phyloP scores from a whole-genome alignment of 108 stramenopile species.

The Aureococcus anophagefferens region DNA sequence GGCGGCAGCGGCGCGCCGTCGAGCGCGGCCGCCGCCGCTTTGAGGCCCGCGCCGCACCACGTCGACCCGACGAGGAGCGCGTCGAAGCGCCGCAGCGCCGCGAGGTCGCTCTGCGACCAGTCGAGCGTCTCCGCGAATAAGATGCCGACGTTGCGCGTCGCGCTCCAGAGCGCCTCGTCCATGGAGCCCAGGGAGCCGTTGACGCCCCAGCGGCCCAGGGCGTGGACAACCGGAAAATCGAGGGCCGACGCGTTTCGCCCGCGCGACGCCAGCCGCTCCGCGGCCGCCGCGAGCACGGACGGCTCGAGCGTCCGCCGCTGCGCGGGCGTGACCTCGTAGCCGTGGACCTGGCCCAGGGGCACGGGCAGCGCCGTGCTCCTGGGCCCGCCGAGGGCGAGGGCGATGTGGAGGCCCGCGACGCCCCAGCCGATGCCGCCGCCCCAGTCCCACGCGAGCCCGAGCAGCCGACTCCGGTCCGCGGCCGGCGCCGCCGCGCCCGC shows the following conservation, averaged over 20 bases:
- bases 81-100: not conserved
- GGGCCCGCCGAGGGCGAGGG: not conserved
- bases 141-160: conserved; percentile 8
- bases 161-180: not conserved
- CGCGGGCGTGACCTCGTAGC: not conserved
- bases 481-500: not conserved
- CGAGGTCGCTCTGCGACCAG: not conserved
- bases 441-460: not conserved
- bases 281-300: not conserved
- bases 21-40: too few species aligned
- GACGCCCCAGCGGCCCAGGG: not conserved
- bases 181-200: not conserved
- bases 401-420: not conserved
- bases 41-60: not conserved
- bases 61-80: not conserved
- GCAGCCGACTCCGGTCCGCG: not conserved
- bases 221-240: not conserved
- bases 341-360: not conserved
- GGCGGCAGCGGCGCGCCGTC: not conserved
- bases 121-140: conserved; percentile 5
- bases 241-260: not conserved
- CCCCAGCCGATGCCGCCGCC: not conserved
- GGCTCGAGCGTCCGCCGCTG: not conserved
- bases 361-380: not conserved
- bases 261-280: too few species aligned